Conservation (phyloP, 768 basidiomycete genomes). For the Pluteus cervinus region DNA sequence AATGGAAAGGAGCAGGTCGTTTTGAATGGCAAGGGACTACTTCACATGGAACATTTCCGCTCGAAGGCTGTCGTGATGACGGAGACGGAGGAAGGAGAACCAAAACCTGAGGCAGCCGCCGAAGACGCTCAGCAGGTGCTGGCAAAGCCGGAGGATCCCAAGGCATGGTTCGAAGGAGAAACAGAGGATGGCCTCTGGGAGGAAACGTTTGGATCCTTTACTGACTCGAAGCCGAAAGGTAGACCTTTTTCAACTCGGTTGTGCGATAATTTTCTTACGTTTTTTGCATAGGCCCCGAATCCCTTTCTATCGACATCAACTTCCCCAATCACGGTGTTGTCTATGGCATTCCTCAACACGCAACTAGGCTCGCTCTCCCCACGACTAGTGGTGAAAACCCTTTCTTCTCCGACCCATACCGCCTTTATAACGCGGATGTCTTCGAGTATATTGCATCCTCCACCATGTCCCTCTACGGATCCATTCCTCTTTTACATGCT, state of each 20-base stretch:
- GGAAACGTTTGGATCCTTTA: constrained; percentile 82
- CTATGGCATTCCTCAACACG: constrained; percentile 96
- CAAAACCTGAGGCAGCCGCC: constrained; percentile 34
- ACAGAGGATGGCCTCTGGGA: constrained; percentile 84
- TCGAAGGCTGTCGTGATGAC: constrained; percentile 44
- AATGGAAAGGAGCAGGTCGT: constrained; percentile 81
- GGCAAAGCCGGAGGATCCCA: not conserved
- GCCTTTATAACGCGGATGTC: constrained; percentile 92
- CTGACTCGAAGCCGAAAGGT: constrained; percentile 96
- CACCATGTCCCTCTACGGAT: constrained; percentile 80
- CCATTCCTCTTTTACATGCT: constrained; percentile 90
- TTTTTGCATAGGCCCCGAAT: constrained; percentile 79
- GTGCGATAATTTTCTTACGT: not conserved
- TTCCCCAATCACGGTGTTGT: constrained; percentile 91
- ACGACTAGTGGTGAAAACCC: constrained; percentile 77
- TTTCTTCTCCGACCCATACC: constrained; percentile 84
- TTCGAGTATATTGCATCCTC: constrained; percentile 90
- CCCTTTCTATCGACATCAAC: constrained; percentile 83
- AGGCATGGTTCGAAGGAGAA: constrained; percentile 60
- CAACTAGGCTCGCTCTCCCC: constrained; percentile 83
- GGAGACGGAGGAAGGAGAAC: constrained; percentile 35
- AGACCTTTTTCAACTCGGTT: constrained; percentile 5
- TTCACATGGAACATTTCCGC: constrained; percentile 99
- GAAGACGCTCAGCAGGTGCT: constrained; percentile 14
- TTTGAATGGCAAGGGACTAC: constrained; percentile 80